A percentile compares a stretch with the other conserved stretches of the same genome.
Evolutionary conservation across 768 basidiomycete species (phyloP).

Genomic region (Paxillus ammoniavirescens): DNA sequence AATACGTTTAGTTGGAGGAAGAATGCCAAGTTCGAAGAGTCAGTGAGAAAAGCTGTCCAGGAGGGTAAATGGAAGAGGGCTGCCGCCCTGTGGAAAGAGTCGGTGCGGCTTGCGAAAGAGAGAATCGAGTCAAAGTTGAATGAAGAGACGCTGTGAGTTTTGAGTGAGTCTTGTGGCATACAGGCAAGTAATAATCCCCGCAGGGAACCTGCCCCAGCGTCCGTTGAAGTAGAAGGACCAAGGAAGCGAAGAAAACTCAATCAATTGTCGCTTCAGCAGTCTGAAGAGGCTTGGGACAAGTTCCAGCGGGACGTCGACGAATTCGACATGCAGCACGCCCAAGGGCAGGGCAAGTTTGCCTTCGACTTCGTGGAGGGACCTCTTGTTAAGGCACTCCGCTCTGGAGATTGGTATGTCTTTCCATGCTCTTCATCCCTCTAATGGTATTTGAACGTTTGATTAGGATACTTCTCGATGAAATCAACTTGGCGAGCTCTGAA

Average conservation of each 20-base stretch:
- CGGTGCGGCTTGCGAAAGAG: slow-evolving; percentile 64
- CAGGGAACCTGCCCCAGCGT: slow-evolving; percentile 24
- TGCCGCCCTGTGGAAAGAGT: slow-evolving; percentile 82
- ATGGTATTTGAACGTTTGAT: slow-evolving; percentile 1
- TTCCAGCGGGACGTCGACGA: slow-evolving; percentile 69
- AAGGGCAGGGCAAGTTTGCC: slow-evolving; percentile 84
- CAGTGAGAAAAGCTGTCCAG: slow-evolving; percentile 75
- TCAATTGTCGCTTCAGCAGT: slow-evolving; percentile 37
- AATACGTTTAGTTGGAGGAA: slow-evolving; percentile 86
- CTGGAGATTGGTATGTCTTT: slow-evolving; percentile 81
- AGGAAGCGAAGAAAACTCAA: slow-evolving; percentile 73
- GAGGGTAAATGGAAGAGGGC: slow-evolving; percentile 86
- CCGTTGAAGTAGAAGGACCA: slow-evolving; percentile 44
- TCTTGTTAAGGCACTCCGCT: slow-evolving; percentile 82
- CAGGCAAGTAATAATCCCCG: not conserved
- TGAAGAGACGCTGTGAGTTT: slow-evolving; percentile 27
- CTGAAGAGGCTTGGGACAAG: slow-evolving; percentile 58
- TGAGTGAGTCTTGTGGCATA: not conserved
- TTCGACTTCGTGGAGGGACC: slow-evolving; percentile 97
- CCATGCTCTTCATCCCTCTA: not conserved
- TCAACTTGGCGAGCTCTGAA: slow-evolving; percentile 92
- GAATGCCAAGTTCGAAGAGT: slow-evolving; percentile 83
- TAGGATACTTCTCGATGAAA: slow-evolving; percentile 94
- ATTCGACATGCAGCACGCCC: slow-evolving; percentile 89
- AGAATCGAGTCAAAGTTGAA: slow-evolving; percentile 44